phyloP scores from a whole-genome alignment of 441 rosid genomes.

The Adansonia gregorii region DNA sequence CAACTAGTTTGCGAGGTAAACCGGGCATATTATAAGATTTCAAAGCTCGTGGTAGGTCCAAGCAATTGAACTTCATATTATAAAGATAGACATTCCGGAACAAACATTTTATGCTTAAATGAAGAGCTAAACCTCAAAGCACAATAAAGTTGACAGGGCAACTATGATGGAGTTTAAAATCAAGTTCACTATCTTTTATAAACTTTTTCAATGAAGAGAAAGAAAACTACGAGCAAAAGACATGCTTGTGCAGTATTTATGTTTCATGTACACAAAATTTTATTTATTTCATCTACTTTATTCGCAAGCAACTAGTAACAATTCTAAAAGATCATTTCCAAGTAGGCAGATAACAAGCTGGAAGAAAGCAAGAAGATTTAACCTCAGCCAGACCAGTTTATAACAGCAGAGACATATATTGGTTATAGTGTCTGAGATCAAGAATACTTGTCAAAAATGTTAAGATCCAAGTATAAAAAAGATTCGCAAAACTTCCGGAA shows the following conservation, averaged over 20 bases:
- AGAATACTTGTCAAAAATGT: not conserved
- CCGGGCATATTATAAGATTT: not conserved
- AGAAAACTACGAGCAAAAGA: not conserved
- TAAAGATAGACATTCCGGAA: not conserved
- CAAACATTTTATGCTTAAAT: not conserved
- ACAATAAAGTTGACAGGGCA: not conserved
- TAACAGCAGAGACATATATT: not conserved
- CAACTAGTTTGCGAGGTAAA: not conserved
- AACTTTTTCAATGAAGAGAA: slow-evolving; percentile 5
- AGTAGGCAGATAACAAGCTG: not conserved
- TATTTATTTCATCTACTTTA: not conserved
- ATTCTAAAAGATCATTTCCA: not conserved
- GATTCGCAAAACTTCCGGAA: not conserved
- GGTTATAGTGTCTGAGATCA: not conserved
- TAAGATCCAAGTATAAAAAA: not conserved
- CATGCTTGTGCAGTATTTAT: not conserved
- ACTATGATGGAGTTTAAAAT: not conserved
- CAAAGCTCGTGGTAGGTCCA: slow-evolving; percentile 2
- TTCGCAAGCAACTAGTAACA: not conserved
- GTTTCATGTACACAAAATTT: not conserved
- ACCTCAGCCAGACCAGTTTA: slow-evolving; percentile 9
- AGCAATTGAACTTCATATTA: slow-evolving; percentile 7
- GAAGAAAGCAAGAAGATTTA: slow-evolving; percentile 1
- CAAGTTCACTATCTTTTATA: not conserved
- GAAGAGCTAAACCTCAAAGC: slow-evolving; percentile 11